Conservation (phyloP, 176 grass and related monocot species). For the Paspalum notatum region DNA sequence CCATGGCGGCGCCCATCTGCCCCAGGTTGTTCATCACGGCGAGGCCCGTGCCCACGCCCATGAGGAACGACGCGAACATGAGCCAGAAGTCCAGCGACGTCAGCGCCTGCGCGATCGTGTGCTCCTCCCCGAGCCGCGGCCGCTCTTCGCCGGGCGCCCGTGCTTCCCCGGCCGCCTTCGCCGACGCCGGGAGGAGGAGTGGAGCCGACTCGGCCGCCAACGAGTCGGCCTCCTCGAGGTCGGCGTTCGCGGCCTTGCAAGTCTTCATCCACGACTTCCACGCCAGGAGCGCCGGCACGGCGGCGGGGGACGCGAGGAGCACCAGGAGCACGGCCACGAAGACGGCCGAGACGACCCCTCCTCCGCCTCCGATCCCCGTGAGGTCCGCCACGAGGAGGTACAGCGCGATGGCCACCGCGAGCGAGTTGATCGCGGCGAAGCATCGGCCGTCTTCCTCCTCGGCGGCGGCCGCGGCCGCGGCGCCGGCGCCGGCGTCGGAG, state of each 20-base stretch:
- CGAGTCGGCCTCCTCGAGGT: conserved; percentile 42
- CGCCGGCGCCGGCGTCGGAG: neutral
- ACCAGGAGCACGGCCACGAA: conserved; percentile 74
- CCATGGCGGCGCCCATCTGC: conserved; percentile 94
- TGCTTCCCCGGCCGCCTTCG: neutral
- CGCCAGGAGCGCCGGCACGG: conserved; percentile 66
- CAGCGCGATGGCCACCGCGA: conserved; percentile 82
- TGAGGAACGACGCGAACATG: conserved; percentile 79
- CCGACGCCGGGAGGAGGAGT: conserved; percentile 21
- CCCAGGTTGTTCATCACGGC: conserved; percentile 98
- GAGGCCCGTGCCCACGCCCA: conserved; percentile 89
- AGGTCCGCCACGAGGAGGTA: conserved; percentile 86
- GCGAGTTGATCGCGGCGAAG: conserved; percentile 75
- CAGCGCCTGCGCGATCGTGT: conserved; percentile 77
- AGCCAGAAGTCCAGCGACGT: conserved; percentile 83
- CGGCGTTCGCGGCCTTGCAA: conserved; percentile 43
- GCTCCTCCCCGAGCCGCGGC: conserved; percentile 84
- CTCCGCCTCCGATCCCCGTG: conserved; percentile 50
- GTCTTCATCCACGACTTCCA: conserved; percentile 38
- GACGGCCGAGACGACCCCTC: conserved; percentile 46
- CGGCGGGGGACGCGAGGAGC: conserved; percentile 66
- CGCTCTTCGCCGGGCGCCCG: conserved; percentile 1
- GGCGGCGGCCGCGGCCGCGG: neutral
- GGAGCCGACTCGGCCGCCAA: neutral
- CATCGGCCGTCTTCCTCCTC: conserved; percentile 52